Percentiles rank a stretch among this genome's conserved stretches.
Conservation (phyloP, 345 rosid genomes). For the Cardamine chenopodiifolia region DNA sequence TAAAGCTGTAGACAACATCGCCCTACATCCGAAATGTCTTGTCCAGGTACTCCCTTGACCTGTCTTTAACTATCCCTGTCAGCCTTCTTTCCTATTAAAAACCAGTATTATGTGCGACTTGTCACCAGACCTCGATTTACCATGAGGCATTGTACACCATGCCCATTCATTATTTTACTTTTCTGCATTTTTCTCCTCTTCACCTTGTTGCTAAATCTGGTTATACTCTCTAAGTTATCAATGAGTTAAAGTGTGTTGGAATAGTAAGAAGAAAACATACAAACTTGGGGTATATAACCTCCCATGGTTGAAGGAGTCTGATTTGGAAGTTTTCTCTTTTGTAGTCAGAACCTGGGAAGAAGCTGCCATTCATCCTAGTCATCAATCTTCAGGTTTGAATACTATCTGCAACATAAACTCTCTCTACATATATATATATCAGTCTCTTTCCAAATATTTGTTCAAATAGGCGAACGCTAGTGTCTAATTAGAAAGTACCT, state of each 20-base stretch:
- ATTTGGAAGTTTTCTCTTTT: constrained; percentile 37
- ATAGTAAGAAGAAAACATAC: constrained; percentile 12
- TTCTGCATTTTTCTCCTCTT: constrained; percentile 1
- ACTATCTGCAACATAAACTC: constrained; percentile 15
- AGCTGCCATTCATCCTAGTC: constrained; percentile 84
- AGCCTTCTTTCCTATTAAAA: background rate
- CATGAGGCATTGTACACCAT: background rate
- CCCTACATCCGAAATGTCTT: constrained; percentile 77
- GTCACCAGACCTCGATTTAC: background rate
- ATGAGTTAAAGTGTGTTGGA: constrained; percentile 9
- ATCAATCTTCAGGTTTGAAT: constrained; percentile 81
- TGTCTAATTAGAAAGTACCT: constrained; percentile 11
- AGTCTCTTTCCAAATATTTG: background rate
- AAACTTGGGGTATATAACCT: background rate
- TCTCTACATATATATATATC: constrained; percentile 14
- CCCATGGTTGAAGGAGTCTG: constrained; percentile 23
- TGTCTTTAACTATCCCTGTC: background rate
- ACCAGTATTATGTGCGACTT: background rate
- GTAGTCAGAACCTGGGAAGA: constrained; percentile 89
- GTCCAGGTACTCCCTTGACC: constrained; percentile 68
- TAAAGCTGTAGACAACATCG: constrained; percentile 59
- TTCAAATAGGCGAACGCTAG: background rate
- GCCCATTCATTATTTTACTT: background rate
- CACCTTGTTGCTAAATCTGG: constrained; percentile 17
- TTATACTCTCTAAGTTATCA: background rate